Conservation (phyloP, 140 eudicot genomes). For the Oenanthe javanica region DNA sequence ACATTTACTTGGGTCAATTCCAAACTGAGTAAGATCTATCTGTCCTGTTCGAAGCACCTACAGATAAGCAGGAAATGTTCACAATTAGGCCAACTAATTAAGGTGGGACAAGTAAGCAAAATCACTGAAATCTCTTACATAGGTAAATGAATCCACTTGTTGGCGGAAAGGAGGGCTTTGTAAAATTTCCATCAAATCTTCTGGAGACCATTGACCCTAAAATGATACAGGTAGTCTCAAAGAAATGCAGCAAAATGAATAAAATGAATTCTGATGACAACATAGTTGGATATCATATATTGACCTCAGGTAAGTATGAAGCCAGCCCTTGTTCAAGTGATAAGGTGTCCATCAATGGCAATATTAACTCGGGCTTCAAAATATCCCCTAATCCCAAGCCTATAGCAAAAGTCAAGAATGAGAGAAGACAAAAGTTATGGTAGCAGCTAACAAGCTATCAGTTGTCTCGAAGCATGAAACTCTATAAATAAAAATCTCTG, state of each 20-base stretch:
- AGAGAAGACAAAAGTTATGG: neutral
- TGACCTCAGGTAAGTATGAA: conserved; percentile 91
- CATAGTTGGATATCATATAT: neutral
- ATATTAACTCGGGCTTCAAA: conserved; percentile 74
- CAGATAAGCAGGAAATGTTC: conserved; percentile 10
- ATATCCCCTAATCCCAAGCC: conserved; percentile 94
- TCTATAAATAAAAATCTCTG: neutral
- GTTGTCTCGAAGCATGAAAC: neutral
- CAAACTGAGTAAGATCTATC: conserved; percentile 85
- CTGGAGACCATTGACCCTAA: conserved; percentile 76
- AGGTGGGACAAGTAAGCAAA: neutral
- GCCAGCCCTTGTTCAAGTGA: conserved; percentile 60
- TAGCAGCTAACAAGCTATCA: neutral
- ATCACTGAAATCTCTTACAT: conserved; percentile 36
- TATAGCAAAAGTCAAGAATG: conserved; percentile 13
- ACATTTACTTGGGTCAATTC: conserved; percentile 95
- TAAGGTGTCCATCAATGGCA: conserved; percentile 61
- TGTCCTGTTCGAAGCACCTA: conserved; percentile 93
- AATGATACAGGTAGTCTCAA: conserved; percentile 19
- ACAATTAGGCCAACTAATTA: conserved; percentile 6
- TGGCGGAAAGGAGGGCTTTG: conserved; percentile 99
- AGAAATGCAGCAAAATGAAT: neutral
- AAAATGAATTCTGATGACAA: neutral
- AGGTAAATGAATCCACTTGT: conserved; percentile 94
- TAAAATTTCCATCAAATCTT: conserved; percentile 73